Conservation (phyloP, 306 rosid species). For the Trifolium subterraneum region DNA sequence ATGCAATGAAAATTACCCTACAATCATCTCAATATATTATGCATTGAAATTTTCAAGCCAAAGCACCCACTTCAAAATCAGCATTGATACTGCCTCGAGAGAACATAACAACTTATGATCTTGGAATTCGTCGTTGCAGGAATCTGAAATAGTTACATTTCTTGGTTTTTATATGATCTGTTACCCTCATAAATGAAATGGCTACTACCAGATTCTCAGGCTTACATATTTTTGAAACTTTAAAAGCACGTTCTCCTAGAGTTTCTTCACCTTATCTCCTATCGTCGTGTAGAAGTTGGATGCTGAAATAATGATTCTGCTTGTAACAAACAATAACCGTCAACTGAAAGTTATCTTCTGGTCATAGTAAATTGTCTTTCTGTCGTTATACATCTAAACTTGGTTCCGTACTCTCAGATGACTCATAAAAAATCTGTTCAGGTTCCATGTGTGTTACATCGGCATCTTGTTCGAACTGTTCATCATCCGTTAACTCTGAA, state of each 20-base stretch:
- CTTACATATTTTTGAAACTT: constrained; percentile 5
- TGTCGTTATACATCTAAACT: constrained; percentile 27
- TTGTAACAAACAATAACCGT: constrained; percentile 26
- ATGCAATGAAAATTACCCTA: constrained; percentile 5
- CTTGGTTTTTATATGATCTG: constrained; percentile 11
- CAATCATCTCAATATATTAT: constrained; percentile 7
- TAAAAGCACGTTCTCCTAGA: constrained; percentile 11
- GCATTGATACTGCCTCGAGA: neutral
- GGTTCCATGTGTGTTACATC: constrained; percentile 38
- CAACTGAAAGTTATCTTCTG: constrained; percentile 31
- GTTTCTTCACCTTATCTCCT: constrained; percentile 29
- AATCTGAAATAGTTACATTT: neutral
- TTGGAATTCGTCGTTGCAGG: neutral
- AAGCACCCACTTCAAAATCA: constrained; percentile 2
- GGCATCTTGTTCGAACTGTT: constrained; percentile 45
- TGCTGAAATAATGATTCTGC: neutral
- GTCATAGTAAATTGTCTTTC: constrained; percentile 42
- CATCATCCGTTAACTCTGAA: constrained; percentile 39
- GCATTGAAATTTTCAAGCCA: constrained; percentile 36
- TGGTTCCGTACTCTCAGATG: constrained; percentile 40
- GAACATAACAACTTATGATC: constrained; percentile 11
- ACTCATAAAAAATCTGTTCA: constrained; percentile 46
- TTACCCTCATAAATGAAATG: constrained; percentile 31
- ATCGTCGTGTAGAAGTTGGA: constrained; percentile 34
- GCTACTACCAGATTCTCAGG: constrained; percentile 22